A percentile compares a stretch with the other conserved stretches of the same genome.
Evolutionary conservation across 176 grass and related monocot species (phyloP).

Genomic region (Thalia dealbata): DNA sequence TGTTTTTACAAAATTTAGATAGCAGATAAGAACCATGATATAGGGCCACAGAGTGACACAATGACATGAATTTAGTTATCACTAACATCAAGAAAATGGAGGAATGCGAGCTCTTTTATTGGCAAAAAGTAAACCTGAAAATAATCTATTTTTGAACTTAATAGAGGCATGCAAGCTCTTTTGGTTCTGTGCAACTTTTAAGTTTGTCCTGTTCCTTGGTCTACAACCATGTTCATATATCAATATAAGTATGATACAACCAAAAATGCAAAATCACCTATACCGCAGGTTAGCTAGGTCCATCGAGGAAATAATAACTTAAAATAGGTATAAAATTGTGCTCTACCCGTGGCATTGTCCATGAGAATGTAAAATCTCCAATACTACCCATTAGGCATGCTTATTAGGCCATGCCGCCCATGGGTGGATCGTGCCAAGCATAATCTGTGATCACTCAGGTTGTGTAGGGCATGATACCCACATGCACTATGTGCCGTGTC

Average conservation of each 20-base stretch:
- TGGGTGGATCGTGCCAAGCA: too few relatives aligned
- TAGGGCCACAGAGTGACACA: background rate
- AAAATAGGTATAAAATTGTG: too few relatives aligned
- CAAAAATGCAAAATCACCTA: background rate
- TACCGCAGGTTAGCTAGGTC: background rate
- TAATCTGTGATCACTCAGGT: too few relatives aligned
- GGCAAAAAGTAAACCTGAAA: background rate
- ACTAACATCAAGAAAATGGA: too few relatives aligned
- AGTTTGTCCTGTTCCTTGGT: background rate
- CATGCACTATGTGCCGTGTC: too few relatives aligned
- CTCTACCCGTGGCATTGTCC: too few relatives aligned
- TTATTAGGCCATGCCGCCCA: too few relatives aligned
- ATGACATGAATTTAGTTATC: background rate
- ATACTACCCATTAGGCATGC: too few relatives aligned
- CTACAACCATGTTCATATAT: background rate
- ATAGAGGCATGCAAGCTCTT: background rate
- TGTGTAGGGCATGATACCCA: too few relatives aligned
- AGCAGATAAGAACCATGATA: background rate
- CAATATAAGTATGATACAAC: background rate
- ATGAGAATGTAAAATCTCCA: too few relatives aligned
- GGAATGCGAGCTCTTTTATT: too few relatives aligned
- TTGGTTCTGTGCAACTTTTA: background rate
- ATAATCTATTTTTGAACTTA: background rate
- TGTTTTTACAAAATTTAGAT: background rate
- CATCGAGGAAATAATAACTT: background rate